Evolutionary conservation across 768 basidiomycete genomes (phyloP).

Genomic region (Termitomyces sp.): DNA sequence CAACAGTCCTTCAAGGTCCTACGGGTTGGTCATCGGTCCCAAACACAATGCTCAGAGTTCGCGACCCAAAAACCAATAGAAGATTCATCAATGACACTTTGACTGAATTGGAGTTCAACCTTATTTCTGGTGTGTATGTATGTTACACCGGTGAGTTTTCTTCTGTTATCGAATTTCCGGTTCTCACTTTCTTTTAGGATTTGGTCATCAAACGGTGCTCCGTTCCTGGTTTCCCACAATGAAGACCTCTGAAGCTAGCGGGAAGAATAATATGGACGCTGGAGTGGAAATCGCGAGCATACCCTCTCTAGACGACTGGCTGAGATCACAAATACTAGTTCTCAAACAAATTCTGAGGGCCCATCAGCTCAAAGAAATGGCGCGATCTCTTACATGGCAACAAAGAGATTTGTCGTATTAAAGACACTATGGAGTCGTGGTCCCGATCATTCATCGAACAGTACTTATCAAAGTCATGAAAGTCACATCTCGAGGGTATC

Average conservation of each 20-base stretch:
- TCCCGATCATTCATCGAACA: background rate
- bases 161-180: background rate
- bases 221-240: slow-evolving; percentile 13
- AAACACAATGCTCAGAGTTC: no score
- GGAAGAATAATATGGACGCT: no score
- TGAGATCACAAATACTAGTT: no score
- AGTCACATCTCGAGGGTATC: background rate
- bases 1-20: background rate
- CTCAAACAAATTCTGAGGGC: background rate
- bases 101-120: slow-evolving; percentile 6
- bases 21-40: background rate
- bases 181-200: background rate
- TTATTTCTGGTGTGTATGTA: background rate
- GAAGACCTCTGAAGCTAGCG: background rate
- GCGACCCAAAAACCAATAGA: no score
- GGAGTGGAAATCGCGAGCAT: no score
- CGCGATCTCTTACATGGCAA: background rate
- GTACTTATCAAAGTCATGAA: background rate
- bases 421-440: background rate
- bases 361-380: slow-evolving; percentile 1
- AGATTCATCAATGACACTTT: slow-evolving; percentile 11
- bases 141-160: background rate
- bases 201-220: background rate
- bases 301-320: no score
- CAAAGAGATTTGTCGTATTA: background rate